A percentile compares a stretch with the other conserved stretches of the same genome.
Evolutionary conservation across 1,284 basidiomycete species (phyloP).

Genomic region (Naganishia liquefaciens): DNA sequence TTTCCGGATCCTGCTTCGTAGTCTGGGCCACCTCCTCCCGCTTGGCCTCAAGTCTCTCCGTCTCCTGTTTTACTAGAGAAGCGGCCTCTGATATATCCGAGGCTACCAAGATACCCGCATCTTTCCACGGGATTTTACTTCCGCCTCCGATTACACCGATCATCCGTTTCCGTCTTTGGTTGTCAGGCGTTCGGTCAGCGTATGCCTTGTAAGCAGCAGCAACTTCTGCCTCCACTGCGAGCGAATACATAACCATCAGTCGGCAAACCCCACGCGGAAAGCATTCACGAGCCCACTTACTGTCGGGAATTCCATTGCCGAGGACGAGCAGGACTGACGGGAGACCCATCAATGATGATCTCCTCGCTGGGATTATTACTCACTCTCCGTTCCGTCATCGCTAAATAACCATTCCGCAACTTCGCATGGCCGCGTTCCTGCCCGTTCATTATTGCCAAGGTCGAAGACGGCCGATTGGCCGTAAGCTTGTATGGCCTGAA

Average conservation of each 20-base stretch:
- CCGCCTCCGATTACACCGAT: slow-evolving; percentile 4
- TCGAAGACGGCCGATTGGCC: slow-evolving; percentile 19
- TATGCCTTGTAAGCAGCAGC: slow-evolving; percentile 15
- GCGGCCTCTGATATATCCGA: slow-evolving; percentile 3
- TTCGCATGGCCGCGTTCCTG: slow-evolving; percentile 21
- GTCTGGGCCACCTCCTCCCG: slow-evolving; percentile 13
- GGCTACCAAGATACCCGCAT: slow-evolving; percentile 23
- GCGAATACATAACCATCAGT: not conserved
- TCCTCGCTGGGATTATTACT: not conserved
- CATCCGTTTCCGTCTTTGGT: slow-evolving; percentile 24
- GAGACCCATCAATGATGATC: not conserved
- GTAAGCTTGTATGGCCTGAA: slow-evolving; percentile 1
- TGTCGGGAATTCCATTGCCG: slow-evolving; percentile 12
- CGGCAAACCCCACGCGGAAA: not conserved
- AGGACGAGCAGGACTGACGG: slow-evolving; percentile 7
- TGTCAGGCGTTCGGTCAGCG: slow-evolving; percentile 14
- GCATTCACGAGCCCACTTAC: not conserved
- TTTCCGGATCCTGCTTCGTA: slow-evolving; percentile 6
- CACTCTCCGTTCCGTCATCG: slow-evolving; percentile 25
- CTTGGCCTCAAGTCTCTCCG: slow-evolving; percentile 8
- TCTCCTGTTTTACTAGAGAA: slow-evolving; percentile 3
- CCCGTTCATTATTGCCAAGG: not conserved
- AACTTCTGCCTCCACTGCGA: slow-evolving; percentile 16
- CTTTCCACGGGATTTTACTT: slow-evolving; percentile 6
- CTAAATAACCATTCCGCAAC: slow-evolving; percentile 23